These are phyloP conservation scores for Ophiostoma sp. DNA, from an alignment of 2,329 filamentous ascomycete genomes.

Conservation along the genomic window DNA sequence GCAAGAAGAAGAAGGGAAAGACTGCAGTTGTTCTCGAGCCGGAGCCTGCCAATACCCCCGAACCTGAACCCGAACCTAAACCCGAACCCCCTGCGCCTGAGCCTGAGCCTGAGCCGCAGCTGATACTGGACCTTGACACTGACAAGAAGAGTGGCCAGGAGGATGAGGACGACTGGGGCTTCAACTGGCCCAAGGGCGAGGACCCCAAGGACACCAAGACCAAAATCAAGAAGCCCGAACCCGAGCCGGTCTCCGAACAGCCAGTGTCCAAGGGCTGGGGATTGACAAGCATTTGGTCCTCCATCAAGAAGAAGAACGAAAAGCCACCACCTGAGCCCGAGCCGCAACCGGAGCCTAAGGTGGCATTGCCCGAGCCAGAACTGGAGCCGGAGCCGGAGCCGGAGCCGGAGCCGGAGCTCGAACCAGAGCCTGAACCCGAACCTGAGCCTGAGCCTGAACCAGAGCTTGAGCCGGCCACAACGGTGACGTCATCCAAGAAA, in stretches of 20 bases:
- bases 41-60: constrained; percentile 15
- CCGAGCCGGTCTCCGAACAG: neutral
- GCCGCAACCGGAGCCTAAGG: constrained; percentile 14
- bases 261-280: constrained; percentile 13
- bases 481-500: constrained; percentile 26
- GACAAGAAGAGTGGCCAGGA: constrained; percentile 5
- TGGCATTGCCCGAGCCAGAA: constrained; percentile 18
- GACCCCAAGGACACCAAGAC: constrained; percentile 24
- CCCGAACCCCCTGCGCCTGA: constrained; percentile 20
- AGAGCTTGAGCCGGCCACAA: constrained; percentile 24
- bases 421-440: constrained; percentile 24
- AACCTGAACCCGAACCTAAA: constrained; percentile 25
- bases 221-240: neutral
- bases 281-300: neutral
- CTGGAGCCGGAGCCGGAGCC: constrained; percentile 23
- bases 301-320: constrained; percentile 26
- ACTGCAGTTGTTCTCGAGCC: constrained; percentile 14
- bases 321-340: constrained; percentile 21
- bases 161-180: constrained; percentile 17
- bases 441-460: constrained; percentile 18
- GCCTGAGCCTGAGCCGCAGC: constrained; percentile 9
- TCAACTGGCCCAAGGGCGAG: constrained; percentile 18
- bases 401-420: constrained; percentile 28
- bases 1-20: constrained; percentile 26
- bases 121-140: constrained; percentile 11